Evolutionary conservation across 768 basidiomycete genomes (phyloP).

Genomic region (Lactifluus rugatus): DNA sequence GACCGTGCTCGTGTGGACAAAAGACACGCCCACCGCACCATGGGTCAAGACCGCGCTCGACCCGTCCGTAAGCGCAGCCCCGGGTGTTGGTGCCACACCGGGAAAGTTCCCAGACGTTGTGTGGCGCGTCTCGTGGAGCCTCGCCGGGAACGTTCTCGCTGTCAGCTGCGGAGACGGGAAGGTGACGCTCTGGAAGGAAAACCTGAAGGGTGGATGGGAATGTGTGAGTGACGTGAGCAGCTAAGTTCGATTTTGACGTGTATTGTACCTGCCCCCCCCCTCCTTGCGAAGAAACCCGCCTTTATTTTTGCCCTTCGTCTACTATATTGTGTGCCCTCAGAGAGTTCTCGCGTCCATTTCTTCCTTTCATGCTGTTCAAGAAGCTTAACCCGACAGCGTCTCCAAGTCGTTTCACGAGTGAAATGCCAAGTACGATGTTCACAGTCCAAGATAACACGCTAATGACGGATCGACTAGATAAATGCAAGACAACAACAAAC

Average conservation of each 20-base stretch:
- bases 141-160: constrained; percentile 91
- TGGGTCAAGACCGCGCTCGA: constrained; percentile 81
- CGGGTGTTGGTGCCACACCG: constrained; percentile 36
- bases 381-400: neutral
- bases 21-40: constrained; percentile 58
- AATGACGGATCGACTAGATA: neutral
- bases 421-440: neutral
- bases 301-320: neutral
- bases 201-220: constrained; percentile 89
- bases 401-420: neutral
- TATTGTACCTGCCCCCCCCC: constrained; percentile 4
- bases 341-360: neutral
- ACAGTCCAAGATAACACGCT: neutral
- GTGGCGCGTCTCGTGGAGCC: constrained; percentile 98
- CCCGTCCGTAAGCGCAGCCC: constrained; percentile 43
- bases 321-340: too few species aligned
- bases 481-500: neutral
- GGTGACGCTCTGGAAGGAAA: constrained; percentile 98
- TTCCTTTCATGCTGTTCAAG: neutral
- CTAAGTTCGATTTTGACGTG: constrained; percentile 30
- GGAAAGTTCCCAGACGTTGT: constrained; percentile 95
- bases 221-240: constrained; percentile 93
- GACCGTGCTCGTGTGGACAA: constrained; percentile 87
- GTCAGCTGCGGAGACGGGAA: constrained; percentile 98
- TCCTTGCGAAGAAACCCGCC: neutral